Evolutionary conservation across 1,139 yeast genomes (phyloP), one percentile per base, ranked within the genome.

Genomic region (Hyphopichia pseudoburtonii): DNA sequence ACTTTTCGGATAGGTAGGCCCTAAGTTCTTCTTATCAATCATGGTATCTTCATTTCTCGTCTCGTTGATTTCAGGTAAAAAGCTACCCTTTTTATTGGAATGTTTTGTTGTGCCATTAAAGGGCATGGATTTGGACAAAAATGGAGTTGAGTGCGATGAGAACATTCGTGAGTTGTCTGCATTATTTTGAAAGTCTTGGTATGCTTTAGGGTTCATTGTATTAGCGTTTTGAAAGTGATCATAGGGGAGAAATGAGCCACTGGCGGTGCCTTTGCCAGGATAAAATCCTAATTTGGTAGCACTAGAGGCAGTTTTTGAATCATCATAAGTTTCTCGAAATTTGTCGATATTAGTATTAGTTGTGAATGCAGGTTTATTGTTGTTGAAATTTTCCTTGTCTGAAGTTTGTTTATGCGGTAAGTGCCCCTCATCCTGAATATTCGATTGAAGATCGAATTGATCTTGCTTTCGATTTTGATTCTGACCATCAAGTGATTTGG

Each of bases 101-200:
- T n/a, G n/a, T n/a, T n/a, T n/a, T n/a, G n/a, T n/a, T n/a, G n/a
- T n/a, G n/a, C n/a, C n/a, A 15, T 32, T 16, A 21, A 21, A 37
- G 17, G 27, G 28, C 28, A 30, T 43, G 42, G 24, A 30, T 32
- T 43, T 38, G n/a, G 34, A 8, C 30, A 44, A 34, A 28, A 62
- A 44, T 1, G 70, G 70, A 1, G 70, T 62, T 4, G 67, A 60
- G 38, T 64, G 70, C 3, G 66, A 57, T 11, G 63, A 54, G 8
- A 57, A 45, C 28, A 42, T 37, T 9, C 43, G 40, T 21, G 43
- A 34, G 24, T 29, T 45, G 38, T 35, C 28, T 15, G 10, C 31
- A 22, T 14, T 19, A 7, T n/a, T 25, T n/a, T n/a, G n/a, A n/a
- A n/a, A n/a, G n/a, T n/a, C n/a, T n/a, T n/a, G n/a, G n/a, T n/a